Conservation (phyloP, 2,329 filamentous ascomycete species). For the Aspergillus eucalypticola region DNA sequence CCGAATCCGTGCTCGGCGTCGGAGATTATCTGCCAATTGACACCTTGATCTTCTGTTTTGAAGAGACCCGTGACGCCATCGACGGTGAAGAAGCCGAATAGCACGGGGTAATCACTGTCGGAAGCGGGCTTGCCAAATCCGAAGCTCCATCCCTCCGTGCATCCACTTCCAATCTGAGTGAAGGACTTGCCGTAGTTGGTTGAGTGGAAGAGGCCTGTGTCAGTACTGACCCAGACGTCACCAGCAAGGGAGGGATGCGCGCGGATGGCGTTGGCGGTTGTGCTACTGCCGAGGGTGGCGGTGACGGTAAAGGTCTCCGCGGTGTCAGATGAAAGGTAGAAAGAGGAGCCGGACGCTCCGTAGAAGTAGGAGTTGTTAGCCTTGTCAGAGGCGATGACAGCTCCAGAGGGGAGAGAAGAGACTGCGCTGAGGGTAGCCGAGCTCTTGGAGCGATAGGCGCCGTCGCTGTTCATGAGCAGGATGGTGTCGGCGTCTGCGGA, state of each 20-base stretch:
- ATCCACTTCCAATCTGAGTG: constrained; percentile 32
- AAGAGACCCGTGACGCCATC: constrained; percentile 25
- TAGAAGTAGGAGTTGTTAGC: constrained; percentile 56
- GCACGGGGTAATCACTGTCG: constrained; percentile 20
- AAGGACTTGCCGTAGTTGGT: constrained; percentile 55
- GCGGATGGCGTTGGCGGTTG: constrained; percentile 21
- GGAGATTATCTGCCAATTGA: constrained; percentile 30
- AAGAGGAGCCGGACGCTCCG: constrained; percentile 47
- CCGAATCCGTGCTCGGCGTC: constrained; percentile 31
- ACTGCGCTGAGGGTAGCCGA: constrained; percentile 47
- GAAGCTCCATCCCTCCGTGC: constrained; percentile 22
- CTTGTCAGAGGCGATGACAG: constrained; percentile 58
- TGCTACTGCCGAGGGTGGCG: constrained; percentile 38
- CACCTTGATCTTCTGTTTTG: constrained; percentile 29
- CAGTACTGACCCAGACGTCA: constrained; percentile 39
- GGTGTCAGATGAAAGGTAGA: constrained; percentile 56
- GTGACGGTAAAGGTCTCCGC: constrained; percentile 50
- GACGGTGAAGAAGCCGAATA: constrained; percentile 31
- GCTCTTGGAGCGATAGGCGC: constrained; percentile 22
- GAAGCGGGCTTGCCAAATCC: constrained; percentile 26
- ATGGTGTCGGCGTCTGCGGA: constrained; percentile 54
- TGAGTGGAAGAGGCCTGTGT: constrained; percentile 57
- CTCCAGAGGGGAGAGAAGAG: constrained; percentile 46
- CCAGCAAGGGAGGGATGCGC: constrained; percentile 24
- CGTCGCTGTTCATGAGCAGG: constrained; percentile 26